Evolutionary conservation across 805 yeast species (phyloP), one percentile per base, ranked within the genome.

Genomic region (Lachancea waltii): DNA sequence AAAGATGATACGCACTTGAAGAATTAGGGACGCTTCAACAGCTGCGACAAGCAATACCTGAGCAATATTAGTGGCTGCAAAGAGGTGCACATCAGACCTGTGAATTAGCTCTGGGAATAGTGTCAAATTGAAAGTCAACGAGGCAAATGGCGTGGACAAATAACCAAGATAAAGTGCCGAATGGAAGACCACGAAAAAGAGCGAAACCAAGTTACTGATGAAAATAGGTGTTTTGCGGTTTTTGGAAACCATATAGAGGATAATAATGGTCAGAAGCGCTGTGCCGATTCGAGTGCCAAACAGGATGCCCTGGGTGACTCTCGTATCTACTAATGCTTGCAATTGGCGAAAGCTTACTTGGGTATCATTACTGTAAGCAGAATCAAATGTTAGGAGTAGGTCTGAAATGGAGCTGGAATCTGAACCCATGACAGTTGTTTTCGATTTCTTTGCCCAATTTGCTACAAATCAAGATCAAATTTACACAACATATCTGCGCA

Each of bases 1-100:
- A 63, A 85, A 85, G 35, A 92, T 77, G 22, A 81, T 73, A 44
- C 67, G 70, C 7, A 83, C 73, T 62, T 90, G 97, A 53, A 77
- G 77, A 2, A 79, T 68, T 51, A 90, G 61, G 0, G 92, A 79
- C 0, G 64, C 45, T 56, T 85, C 83, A 38, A 89, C 73, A 7
- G 75, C 64, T 0, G 69, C 62, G 14, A 85, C 70, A 30, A 86
- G 60, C 9, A 86, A 43, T 4, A 79, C 67, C 45, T 79, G 79
- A 41, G 83, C 60, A 3, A 77, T 67, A 49, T 77, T 74, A 0
- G 85, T 64, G 3, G 83, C 84, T 7, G 79, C 72, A n/a, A 79
- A 69, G 4, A 75, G 54, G 33, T 65, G 69, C 30, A 68, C 63
- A 19, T 73, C 72, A 9, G 48, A 38, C 6, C 48, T 46, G 14